Evolutionary conservation across 345 rosid genomes (phyloP), one percentile per base, ranked within the genome.

Genomic region (Brassica incana): DNA sequence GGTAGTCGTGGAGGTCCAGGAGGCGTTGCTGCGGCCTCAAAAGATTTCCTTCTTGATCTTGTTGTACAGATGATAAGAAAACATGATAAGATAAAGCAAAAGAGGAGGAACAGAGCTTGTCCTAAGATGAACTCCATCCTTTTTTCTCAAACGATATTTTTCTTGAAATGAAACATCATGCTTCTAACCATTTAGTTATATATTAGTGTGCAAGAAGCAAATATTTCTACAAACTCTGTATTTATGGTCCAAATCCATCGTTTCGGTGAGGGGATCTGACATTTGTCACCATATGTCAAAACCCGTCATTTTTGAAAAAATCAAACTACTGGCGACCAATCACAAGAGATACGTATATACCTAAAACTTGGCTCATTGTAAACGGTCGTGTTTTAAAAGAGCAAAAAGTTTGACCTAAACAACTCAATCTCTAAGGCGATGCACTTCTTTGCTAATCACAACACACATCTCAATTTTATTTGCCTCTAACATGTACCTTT

Each of bases 1-100:
- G 86, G 87, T 4, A 86, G 38, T 0, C 83, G 71, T 3, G 15
- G 48, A 25, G 89, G 87, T 23, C 89, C 83, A 1, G 80, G 83
- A 14, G 83, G 80, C 1, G 10, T 8, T 6, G n/a, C 16, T 7
- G 32, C 43, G 0, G 52, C 58, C 20, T 6, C 15, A 25, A n/a
- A 15, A 64, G 73, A 33, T 18, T 7, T 74, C 69, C 66, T 1
- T 23, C 29, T 16, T 27, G 70, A 74, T 69, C 61, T 69, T 74
- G 29, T 5, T 16, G 71, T 62, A 45, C 35, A 2, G 75, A 69
- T 50, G 52, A 75, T 54, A 69, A 80, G 40, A 20, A 36, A 54
- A 69, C 18, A 63, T 52, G 79, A 80, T 29, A 63, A 36, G 36
- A 68, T 50, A 27, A 69, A 38, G 66, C 75, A 80, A 69, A 23